A percentile compares a stretch with the other conserved stretches of the same genome.
Evolutionary conservation across 140 eudicot species (phyloP).

Genomic region (Erigeron philadelphicus): DNA sequence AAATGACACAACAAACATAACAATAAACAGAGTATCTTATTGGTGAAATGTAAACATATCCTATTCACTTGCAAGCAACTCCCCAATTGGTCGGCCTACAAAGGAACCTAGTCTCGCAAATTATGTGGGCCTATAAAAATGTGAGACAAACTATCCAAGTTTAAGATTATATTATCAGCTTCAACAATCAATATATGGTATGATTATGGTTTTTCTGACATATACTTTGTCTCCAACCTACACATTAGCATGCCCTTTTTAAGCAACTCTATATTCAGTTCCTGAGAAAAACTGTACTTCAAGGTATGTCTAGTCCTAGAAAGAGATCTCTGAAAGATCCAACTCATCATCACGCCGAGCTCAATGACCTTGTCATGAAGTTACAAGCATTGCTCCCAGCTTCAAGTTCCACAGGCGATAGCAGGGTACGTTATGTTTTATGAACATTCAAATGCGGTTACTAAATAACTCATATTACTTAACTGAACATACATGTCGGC

Average conservation of each 20-base stretch:
- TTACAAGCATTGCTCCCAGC: conserved; percentile 42
- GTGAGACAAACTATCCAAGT: conserved; percentile 8
- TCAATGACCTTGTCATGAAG: conserved; percentile 41
- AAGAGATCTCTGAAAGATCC: conserved; percentile 21
- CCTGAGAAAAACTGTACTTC: not conserved
- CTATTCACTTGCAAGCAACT: no score
- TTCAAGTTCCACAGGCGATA: conserved; percentile 29
- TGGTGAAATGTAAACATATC: no score
- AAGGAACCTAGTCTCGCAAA: not conserved
- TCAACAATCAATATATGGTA: conserved; percentile 10
- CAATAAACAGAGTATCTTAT: no score
- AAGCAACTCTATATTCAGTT: conserved; percentile 18
- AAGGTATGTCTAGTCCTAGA: conserved; percentile 37
- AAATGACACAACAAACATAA: no score
- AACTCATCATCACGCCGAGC: conserved; percentile 23
- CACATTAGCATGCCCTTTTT: conserved; percentile 20
- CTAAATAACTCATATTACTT: not conserved
- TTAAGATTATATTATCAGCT: conserved; percentile 20
- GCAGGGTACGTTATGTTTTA: conserved; percentile 32
- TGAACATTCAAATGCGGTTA: not conserved
- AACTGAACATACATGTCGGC: not conserved
- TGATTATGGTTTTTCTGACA: conserved; percentile 11
- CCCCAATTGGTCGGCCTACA: not conserved
- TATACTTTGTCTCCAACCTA: conserved; percentile 16
- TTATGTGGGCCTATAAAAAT: conserved; percentile 16